Percentiles rank a stretch among this genome's conserved stretches.
These are phyloP conservation scores for Cantharellus cinnabarinus DNA, from an alignment of 768 basidiomycete species.

Conservation along the genomic window DNA sequence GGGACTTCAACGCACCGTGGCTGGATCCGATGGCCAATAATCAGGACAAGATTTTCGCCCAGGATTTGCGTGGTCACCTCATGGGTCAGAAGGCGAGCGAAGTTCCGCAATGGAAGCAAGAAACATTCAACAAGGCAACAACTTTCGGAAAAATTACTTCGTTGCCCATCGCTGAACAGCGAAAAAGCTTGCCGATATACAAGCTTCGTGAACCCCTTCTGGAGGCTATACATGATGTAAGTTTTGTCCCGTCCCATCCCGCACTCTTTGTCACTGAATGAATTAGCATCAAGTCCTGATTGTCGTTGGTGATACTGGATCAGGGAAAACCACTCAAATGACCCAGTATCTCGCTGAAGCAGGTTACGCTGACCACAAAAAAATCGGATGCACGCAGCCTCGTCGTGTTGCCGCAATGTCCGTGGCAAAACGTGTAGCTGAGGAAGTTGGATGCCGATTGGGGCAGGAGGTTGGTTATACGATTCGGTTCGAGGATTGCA, in stretches of 20 bases:
- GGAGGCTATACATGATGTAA: constrained; percentile 73
- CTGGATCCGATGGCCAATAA: constrained; percentile 92
- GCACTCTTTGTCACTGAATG: background rate
- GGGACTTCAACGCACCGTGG: constrained; percentile 94
- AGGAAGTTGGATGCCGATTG: constrained; percentile 93
- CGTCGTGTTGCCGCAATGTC: constrained; percentile 99
- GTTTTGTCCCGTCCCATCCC: constrained; percentile 13
- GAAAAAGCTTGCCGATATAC: constrained; percentile 80
- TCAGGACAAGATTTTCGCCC: constrained; percentile 73
- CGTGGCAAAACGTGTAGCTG: constrained; percentile 93
- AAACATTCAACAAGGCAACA: constrained; percentile 84
- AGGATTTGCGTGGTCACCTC: constrained; percentile 67
- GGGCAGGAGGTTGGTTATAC: constrained; percentile 97
- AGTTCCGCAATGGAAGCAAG: constrained; percentile 77
- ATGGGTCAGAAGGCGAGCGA: constrained; percentile 69
- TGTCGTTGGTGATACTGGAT: constrained; percentile 96
- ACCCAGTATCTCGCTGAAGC: constrained; percentile 92
- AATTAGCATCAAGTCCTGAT: constrained; percentile 85
- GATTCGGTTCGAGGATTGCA: constrained; percentile 98
- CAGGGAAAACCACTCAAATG: constrained; percentile 99
- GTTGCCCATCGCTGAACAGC: constrained; percentile 83
- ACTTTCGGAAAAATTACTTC: constrained; percentile 86
- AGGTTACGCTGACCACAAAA: constrained; percentile 75
- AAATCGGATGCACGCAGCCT: constrained; percentile 94
- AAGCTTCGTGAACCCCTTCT: constrained; percentile 81